A percentile compares a stretch with the other conserved stretches of the same genome.
Conservation (phyloP, 176 grass and related monocot genomes). For the Carex cristatella region DNA sequence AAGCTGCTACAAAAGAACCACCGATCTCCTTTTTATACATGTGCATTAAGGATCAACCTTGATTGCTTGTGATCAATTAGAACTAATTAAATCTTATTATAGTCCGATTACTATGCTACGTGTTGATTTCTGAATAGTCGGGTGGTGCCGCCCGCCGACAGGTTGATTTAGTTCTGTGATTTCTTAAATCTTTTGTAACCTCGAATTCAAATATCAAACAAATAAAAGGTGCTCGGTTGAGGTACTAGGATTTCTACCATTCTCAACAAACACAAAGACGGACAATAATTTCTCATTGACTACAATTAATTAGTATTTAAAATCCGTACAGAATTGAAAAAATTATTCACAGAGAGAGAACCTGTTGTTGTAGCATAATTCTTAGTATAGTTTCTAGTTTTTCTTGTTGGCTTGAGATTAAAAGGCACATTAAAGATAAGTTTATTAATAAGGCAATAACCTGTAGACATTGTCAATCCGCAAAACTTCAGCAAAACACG, state of each 20-base stretch:
- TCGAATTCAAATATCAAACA: neutral
- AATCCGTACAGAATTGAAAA: neutral
- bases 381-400: neutral
- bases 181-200: constrained; percentile 12
- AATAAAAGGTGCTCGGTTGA: neutral
- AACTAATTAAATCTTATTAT: neutral
- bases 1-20: constrained; percentile 2
- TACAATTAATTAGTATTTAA: neutral
- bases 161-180: constrained; percentile 1
- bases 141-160: constrained; percentile 10
- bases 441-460: too few species aligned
- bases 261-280: neutral
- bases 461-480: neutral
- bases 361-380: neutral
- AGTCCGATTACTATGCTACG: neutral
- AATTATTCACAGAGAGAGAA: neutral
- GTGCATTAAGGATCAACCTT: constrained; percentile 5
- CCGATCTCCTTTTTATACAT: neutral
- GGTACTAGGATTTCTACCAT: constrained; percentile 4
- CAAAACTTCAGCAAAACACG: neutral
- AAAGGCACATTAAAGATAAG: too few species aligned
- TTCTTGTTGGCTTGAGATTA: neutral
- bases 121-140: constrained; percentile 7
- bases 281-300: constrained; percentile 2
- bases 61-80: neutral